Conservation (phyloP, 805 yeast species). For the Scheffersomyces amazonensis region DNA sequence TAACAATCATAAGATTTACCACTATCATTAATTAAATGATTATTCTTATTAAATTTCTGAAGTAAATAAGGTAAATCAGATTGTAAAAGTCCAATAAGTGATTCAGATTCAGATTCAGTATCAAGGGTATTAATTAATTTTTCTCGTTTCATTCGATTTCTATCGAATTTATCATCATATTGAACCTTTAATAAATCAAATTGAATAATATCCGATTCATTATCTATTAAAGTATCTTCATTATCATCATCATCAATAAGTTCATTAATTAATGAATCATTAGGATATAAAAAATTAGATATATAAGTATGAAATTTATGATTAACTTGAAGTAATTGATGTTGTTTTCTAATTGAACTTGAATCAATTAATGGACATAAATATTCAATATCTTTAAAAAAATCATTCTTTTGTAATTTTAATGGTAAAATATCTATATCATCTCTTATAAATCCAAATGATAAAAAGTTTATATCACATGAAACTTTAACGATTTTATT, state of each 20-base stretch:
- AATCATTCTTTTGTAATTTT: slow-evolving; percentile 43
- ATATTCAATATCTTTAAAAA: slow-evolving; percentile 51
- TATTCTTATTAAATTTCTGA: slow-evolving; percentile 2
- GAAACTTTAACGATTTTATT: slow-evolving; percentile 60
- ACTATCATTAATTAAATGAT: slow-evolving; percentile 1
- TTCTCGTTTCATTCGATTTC: slow-evolving; percentile 8
- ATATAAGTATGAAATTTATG: slow-evolving; percentile 24
- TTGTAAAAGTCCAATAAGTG: slow-evolving; percentile 6
- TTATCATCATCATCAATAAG: slow-evolving; percentile 13
- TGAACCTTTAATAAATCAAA: slow-evolving; percentile 15
- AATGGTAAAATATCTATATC: slow-evolving; percentile 60
- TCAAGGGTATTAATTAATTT: slow-evolving; percentile 15
- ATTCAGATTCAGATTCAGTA: slow-evolving; percentile 2
- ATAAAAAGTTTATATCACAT: slow-evolving; percentile 62
- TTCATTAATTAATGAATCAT: slow-evolving; percentile 1
- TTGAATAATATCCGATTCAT: slow-evolving; percentile 5
- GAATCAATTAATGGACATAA: slow-evolving; percentile 47
- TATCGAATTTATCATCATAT: slow-evolving; percentile 14
- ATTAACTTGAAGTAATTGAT: slow-evolving; percentile 36
- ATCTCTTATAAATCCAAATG: slow-evolving; percentile 66
- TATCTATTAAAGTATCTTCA: slow-evolving; percentile 6
- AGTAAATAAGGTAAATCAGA: slow-evolving; percentile 5
- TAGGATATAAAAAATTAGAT: slow-evolving; percentile 26
- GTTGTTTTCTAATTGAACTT: slow-evolving; percentile 33
- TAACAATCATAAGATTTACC: slow-evolving; percentile 35